phyloP scores from a whole-genome alignment of 768 basidiomycete genomes.

The Gelatoporia subvermispora region DNA sequence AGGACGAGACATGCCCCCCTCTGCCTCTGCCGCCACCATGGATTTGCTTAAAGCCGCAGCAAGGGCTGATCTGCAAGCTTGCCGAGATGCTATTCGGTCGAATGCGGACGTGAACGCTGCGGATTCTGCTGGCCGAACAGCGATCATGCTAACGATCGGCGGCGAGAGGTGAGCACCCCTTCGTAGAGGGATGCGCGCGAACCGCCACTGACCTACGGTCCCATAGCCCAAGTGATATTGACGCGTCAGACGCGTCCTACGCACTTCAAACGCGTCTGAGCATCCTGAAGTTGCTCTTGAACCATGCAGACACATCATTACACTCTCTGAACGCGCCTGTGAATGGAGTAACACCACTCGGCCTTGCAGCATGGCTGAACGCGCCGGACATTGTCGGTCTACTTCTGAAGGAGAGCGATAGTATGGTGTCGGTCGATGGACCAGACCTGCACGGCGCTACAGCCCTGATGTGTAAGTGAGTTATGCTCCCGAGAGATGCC shows the following conservation, averaged over 20 bases:
- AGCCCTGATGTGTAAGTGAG: conserved; percentile 73
- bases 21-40: not conserved
- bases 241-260: conserved; percentile 69
- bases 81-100: conserved; percentile 46
- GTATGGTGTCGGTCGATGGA: conserved; percentile 65
- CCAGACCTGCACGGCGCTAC: conserved; percentile 74
- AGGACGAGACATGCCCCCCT: no score
- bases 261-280: conserved; percentile 53
- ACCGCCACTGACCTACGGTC: conserved; percentile 2
- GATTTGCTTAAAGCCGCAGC: conserved; percentile 41
- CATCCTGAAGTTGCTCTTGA: conserved; percentile 50
- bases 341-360: conserved; percentile 72
- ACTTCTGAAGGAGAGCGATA: conserved; percentile 59
- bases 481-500: conserved; percentile 1
- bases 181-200: not conserved
- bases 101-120: conserved; percentile 69
- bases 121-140: conserved; percentile 55
- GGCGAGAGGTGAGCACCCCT: conserved; percentile 51
- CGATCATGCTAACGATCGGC: conserved; percentile 65
- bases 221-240: conserved; percentile 60
- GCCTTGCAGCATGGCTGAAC: conserved; percentile 77
- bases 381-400: conserved; percentile 52
- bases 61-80: conserved; percentile 48
- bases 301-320: conserved; percentile 56
- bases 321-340: conserved; percentile 73